These are phyloP conservation scores for Kandelia obovata DNA, from an alignment of 345 rosid genomes.

Conservation along the genomic window DNA sequence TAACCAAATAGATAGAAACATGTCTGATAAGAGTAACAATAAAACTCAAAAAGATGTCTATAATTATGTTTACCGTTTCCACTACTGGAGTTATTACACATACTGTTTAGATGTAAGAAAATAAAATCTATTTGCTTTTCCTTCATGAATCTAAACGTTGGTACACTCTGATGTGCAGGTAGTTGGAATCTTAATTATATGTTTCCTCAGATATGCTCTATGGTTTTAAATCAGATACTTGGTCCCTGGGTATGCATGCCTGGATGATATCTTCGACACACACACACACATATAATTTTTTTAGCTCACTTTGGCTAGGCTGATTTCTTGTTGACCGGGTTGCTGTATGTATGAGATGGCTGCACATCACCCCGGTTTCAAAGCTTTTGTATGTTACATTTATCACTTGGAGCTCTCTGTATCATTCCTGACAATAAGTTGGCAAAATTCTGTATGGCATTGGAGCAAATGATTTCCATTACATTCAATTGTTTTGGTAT, in stretches of 20 bases:
- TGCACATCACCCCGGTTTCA: slow-evolving; percentile 93
- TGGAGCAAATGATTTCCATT: too few relatives aligned
- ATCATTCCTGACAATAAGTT: too few relatives aligned
- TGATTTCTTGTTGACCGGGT: slow-evolving; percentile 49
- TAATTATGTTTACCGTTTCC: neutral
- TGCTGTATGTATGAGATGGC: slow-evolving; percentile 99
- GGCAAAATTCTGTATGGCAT: too few relatives aligned
- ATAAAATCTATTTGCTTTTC: slow-evolving; percentile 15
- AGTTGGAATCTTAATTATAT: slow-evolving; percentile 98
- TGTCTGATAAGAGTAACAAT: too few relatives aligned
- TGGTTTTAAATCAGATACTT: slow-evolving; percentile 96
- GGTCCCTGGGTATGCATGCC: slow-evolving; percentile 75
- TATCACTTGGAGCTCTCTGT: neutral
- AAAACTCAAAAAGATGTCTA: too few relatives aligned
- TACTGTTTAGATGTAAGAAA: neutral
- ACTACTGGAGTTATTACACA: neutral
- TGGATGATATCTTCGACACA: neutral
- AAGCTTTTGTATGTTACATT: slow-evolving; percentile 78
- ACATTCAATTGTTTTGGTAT: too few relatives aligned
- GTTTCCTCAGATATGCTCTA: slow-evolving; percentile 98
- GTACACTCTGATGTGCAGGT: slow-evolving; percentile 45
- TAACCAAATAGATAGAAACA: too few relatives aligned
- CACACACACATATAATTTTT: too few relatives aligned
- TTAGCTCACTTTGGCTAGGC: slow-evolving; percentile 18
- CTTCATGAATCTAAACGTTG: slow-evolving; percentile 13